Base-by-base conservation (phyloP, 2,329 filamentous ascomycete genomes). In the Penicillium nordicum region DNA sequence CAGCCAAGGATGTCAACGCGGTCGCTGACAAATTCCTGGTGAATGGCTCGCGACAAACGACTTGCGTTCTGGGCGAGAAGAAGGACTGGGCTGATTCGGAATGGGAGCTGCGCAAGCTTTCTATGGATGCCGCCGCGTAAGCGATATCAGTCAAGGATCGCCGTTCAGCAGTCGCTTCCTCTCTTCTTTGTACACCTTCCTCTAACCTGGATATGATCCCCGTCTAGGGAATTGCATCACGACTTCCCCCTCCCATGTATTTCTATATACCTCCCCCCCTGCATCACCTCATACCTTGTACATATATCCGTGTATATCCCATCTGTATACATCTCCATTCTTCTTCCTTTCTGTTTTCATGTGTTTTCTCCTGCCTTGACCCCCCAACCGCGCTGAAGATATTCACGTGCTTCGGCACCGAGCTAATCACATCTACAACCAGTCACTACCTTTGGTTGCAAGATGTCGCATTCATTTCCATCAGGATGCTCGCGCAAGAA, bases 11-110 rank as follows among this genome's bases (percentile, higher is more conserved):
- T 65, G 89, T 99, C 10, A 86, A 87, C 59, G 81, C 87, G 41
- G 92, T 87, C 12, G 94, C 94, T 0, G 87, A 96, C 66, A 84
- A 85, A 66, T 96, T 92, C 71, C 79, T 96, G 14, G 87, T 95
- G 29, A 84, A 90, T 44, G 80, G 81, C 21, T 83, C 81, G 53
- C 77, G 80, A 37, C 75, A 85, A 59, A 86, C 86, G 56, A 84
- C 85, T 51, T 78, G 88, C 23, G 88, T 97, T 60, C 79, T 99
- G 4, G 93, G 93, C 37, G 88, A 93, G 78, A 89, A 87, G 77
- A 90, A 89, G 72, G 81, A 87, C 11, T 96, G 90, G 87, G 84
- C 88, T 21, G 72, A 76, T 34, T 69, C 73, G 27, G 86, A 90
- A 63, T 97, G 93, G 93, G 82, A 84, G 51, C 78, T 91, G 27